A percentile compares a stretch with the other conserved stretches of the same genome.
Conservation (phyloP, 495 filamentous ascomycete genomes). For the Tetracladium marchalianum region DNA sequence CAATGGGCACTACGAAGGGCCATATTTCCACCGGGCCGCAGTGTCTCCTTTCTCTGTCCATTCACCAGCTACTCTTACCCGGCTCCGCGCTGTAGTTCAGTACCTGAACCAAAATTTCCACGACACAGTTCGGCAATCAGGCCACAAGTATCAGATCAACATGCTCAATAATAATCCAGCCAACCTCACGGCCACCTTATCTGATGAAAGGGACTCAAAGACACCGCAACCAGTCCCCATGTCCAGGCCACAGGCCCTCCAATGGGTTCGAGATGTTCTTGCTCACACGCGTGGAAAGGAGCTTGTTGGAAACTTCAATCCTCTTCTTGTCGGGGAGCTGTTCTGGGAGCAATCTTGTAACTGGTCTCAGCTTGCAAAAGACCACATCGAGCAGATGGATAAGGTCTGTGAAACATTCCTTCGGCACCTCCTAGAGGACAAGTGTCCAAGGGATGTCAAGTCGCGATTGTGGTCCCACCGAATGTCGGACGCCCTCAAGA, state of each 20-base stretch:
- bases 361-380: slow-evolving; percentile 11
- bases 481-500: slow-evolving; percentile 21
- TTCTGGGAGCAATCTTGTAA: slow-evolving; percentile 20
- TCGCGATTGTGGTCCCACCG: slow-evolving; percentile 14
- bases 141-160: slow-evolving; percentile 24
- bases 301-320: slow-evolving; percentile 35
- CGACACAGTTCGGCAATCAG: slow-evolving; percentile 12
- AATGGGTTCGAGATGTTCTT: slow-evolving; percentile 16
- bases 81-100: slow-evolving; percentile 24
- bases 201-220: background rate
- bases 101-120: slow-evolving; percentile 20
- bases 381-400: slow-evolving; percentile 17
- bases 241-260: slow-evolving; percentile 7
- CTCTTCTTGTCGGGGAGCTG: slow-evolving; percentile 25
- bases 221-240: slow-evolving; percentile 3
- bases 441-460: slow-evolving; percentile 17
- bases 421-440: slow-evolving; percentile 22
- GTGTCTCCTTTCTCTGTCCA: slow-evolving; percentile 6
- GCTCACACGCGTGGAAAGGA: slow-evolving; percentile 29
- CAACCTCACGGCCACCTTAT: background rate
- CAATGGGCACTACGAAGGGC: slow-evolving; percentile 22
- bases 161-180: background rate
- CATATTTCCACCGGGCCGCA: slow-evolving; percentile 13
- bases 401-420: slow-evolving; percentile 21
- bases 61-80: slow-evolving; percentile 7